phyloP scores from a whole-genome alignment of 2,329 filamentous ascomycete genomes.

The Biscogniauxia sp. region DNA sequence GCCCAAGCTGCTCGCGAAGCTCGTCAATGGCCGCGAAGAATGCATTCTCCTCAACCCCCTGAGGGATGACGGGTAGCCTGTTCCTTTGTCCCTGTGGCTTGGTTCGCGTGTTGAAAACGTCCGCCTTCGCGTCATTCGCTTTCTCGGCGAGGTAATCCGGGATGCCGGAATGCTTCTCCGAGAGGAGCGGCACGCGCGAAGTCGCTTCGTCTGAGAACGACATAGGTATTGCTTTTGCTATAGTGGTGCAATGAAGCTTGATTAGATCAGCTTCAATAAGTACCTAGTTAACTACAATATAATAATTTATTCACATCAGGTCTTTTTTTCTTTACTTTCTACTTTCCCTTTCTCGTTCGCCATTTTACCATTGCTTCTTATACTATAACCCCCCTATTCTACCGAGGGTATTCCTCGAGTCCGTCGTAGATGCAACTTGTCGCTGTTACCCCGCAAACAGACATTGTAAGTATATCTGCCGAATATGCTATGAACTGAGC shows the following conservation, averaged over 20 bases:
- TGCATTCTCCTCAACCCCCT: slow-evolving; percentile 33
- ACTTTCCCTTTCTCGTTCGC: too few species aligned
- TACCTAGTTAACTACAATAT: too few species aligned
- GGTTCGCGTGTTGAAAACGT: slow-evolving; percentile 34
- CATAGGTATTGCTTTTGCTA: not conserved
- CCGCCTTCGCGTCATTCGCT: slow-evolving; percentile 34
- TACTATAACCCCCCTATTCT: not conserved
- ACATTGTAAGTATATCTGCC: not conserved
- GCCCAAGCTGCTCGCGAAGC: slow-evolving; percentile 33
- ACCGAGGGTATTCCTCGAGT: not conserved
- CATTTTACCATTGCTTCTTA: not conserved
- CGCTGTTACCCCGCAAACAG: not conserved
- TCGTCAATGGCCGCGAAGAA: slow-evolving; percentile 37
- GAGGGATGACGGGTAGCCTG: slow-evolving; percentile 36
- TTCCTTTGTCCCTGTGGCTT: slow-evolving; percentile 30
- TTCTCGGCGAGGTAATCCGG: slow-evolving; percentile 37
- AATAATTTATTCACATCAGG: not conserved
- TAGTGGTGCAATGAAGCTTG: not conserved
- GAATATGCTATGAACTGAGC: not conserved
- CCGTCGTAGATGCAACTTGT: not conserved
- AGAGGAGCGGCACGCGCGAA: slow-evolving; percentile 34
- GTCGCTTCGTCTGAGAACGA: slow-evolving; percentile 24
- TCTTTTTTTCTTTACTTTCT: not conserved
- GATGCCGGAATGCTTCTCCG: slow-evolving; percentile 39
- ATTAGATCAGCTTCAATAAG: not conserved